Base-by-base conservation (phyloP, 495 filamentous ascomycete genomes). In the Neurospora sp. region DNA sequence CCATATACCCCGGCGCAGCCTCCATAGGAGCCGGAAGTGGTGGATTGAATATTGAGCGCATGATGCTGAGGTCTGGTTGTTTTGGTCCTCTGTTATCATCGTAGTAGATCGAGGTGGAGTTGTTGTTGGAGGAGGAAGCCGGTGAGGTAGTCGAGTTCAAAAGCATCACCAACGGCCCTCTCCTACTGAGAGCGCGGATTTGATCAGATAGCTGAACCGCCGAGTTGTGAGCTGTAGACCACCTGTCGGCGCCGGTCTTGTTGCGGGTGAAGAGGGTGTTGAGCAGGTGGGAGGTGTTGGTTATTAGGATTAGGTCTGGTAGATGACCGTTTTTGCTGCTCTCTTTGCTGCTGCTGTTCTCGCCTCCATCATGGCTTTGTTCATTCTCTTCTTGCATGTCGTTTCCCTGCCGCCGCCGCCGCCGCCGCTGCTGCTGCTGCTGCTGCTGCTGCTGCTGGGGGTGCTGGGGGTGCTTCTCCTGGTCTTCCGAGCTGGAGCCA, bases 291-390 rank as follows among this genome's bases (percentile, higher is more conserved):
- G 82, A 80, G 73, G 81, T 78, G 75, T 84, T 77, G 5, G 84
- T 84, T 59, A 85, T 73, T 20, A 86, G 76, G 70, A 86, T 81
- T 42, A 84, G 73, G 70, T 82, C 78, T 18, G 83, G 81, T 11
- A 75, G 41, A 14, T 73, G 66, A 11, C 11, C 16, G 31, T 7
- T n/a, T 20, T 7, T 68, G 69, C 39, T 71, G 18, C 76, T 20
- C 0, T 11, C 2, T 20, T 48, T 48, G 14, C 41, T 44, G 42
- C 46, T 20, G 18, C 5, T 18, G 31, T 35, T 35, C 31, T 35
- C 31, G 31, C 31, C 31, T 35, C 27, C 27, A 3, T 35, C 31
- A 35, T 35, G 31, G 31, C 31, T 35, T 40, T 42, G 41, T 35
- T 35, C 31, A 42, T 16, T 16, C 22, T 61, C 11, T 5, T 8